Conservation (phyloP, 306 rosid genomes). For the Ceratonia siliqua region DNA sequence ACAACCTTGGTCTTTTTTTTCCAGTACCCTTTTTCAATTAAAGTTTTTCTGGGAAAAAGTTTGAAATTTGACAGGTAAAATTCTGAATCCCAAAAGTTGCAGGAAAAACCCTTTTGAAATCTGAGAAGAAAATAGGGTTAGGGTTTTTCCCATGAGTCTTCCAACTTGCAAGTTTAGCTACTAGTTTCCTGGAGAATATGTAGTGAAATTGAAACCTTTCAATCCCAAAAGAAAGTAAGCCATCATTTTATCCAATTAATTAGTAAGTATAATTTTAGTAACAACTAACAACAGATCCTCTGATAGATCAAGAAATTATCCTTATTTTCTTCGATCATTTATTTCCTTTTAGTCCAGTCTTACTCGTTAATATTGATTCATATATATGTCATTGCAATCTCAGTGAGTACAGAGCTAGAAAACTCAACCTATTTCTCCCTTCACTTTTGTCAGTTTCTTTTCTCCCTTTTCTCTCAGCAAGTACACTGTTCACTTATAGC, state of each 20-base stretch:
- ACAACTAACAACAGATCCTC: background rate
- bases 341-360: background rate
- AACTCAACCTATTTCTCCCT: conserved; percentile 34
- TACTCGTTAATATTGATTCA: conserved; percentile 11
- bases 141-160: conserved; percentile 33
- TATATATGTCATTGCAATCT: background rate
- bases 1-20: background rate
- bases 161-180: conserved; percentile 23
- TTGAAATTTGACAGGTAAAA: conserved; percentile 27
- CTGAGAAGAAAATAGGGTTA: conserved; percentile 32
- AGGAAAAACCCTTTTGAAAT: conserved; percentile 15
- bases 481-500: conserved; percentile 33
- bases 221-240: conserved; percentile 29
- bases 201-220: conserved; percentile 25
- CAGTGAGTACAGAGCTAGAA: conserved; percentile 34
- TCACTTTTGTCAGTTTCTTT: conserved; percentile 45
- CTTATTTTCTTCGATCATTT: conserved; percentile 48
- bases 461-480: conserved; percentile 19
- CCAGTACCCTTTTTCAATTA: background rate
- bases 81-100: conserved; percentile 31
- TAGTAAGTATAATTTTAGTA: background rate
- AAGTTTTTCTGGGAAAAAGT: conserved; percentile 10
- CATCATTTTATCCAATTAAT: conserved; percentile 24
- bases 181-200: conserved; percentile 13
- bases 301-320: conserved; percentile 35